Base-by-base conservation (phyloP, 208 protist genomes). In the Acanthamoeba castellanii region DNA sequence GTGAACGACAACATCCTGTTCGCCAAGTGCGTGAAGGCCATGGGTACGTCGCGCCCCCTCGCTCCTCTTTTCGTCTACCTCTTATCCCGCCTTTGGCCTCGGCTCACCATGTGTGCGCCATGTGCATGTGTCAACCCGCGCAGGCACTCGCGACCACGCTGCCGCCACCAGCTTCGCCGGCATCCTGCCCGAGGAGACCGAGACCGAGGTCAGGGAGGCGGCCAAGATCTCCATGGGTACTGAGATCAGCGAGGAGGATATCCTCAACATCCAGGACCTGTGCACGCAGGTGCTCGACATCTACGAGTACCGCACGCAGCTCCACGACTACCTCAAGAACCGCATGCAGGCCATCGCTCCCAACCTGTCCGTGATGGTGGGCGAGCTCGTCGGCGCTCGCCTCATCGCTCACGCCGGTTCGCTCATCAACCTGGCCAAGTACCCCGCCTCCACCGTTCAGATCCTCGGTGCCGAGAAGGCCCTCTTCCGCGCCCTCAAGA, bases 391-490 rank as follows among this genome's bases (percentile, higher is more conserved):
- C 70, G 99, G 99, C 85, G 99, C 99, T 22, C 98, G 99, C 52
- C 98, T 99, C 42, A 99, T 99, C 95, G 98, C 98, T n/a, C 99
- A 99, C 96, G 99, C 99, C 27, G 99, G 99, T 94, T 99, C 98
- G 6, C 98, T 99, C 14, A 99, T 98, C 20, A 99, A 99, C 97
- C 97, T 99, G 22, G 99, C 99, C 95, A 99, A 99, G 98, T 98
- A 99, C 95, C 99, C 99, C 18, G 99, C 99, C 25, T 99, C 99
- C 55, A 99, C 99, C 25, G 99, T 99, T 55, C 99, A 99, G 97
- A 99, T 99, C 96, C 98, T 99, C 16, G 99, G 99, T 94, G 99
- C 99, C 57, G 99, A 99, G 97, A 99, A 99, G 98, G 99, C 99
- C 11, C 98, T 99, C 37, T 99, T 99, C 98, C 91, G 99, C 55